Base-by-base conservation (phyloP, 2,329 filamentous ascomycete species). In the Pseudogymnoascus sp. region DNA sequence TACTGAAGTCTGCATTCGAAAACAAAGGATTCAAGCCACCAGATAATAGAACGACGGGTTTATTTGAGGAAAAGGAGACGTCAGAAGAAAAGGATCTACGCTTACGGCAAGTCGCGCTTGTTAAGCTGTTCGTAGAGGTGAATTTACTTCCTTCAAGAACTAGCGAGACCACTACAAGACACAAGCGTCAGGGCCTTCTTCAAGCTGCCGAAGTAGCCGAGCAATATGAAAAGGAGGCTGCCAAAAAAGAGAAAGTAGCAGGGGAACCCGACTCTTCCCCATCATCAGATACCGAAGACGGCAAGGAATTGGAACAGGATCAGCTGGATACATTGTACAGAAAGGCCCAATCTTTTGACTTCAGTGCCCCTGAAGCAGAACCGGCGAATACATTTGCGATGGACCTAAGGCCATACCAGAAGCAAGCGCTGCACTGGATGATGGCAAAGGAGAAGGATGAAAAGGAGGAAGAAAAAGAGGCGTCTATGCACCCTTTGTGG, bases 341-440 rank as follows among this genome's bases (percentile, higher is more conserved):
- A 70, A 99, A 99, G 71, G 94, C 94, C 0, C 94, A 99, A 71
- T 92, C 91, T 0, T 97, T 97, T 69, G 94, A 99, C 72, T 97
- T 99, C 70, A 84, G 85, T 71, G 97, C 92, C 0, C 92, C 92
- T 1, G 87, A 91, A 72, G 87, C 90, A 8, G 88, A 96, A 68
- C 93, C 94, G 8, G 85, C 89, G 5, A 80, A 87, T 7, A 90
- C 86, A 0, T 99, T 99, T 73, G 81, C 81, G 5, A 86, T 99
- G 85, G 81, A 86, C 37, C 78, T 99, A 29, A 86, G 94, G 2
- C 91, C 90, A 59, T 99, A 99, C 68, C 94, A 99, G 72, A 96
- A 92, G 70, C 94, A 99, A 74, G 92, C 94, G 0, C 76, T 99
- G 5, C 81, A 97, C 71, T 99, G 94, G 94, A 97, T 99, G 92